Evolutionary conservation across 345 rosid genomes (phyloP), one percentile per base, ranked within the genome.

Genomic region (Garcia nutans): DNA sequence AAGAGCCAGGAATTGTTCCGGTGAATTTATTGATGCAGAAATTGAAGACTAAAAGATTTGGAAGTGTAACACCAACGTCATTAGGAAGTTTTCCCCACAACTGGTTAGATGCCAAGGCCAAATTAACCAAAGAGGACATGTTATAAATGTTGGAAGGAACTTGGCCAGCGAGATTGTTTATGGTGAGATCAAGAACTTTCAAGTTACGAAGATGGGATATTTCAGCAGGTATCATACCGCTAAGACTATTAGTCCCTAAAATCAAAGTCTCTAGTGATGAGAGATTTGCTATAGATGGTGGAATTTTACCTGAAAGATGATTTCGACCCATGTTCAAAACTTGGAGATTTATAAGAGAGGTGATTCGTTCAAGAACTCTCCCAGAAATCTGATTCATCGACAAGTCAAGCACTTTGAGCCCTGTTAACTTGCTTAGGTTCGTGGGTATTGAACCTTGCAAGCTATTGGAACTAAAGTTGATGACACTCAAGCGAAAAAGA

Each of bases 251-350:
- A 50, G 88, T 85, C 17, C 88, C 85, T 8, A 88, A 78, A 69
- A 74, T 78, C 72, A 88, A 74, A 58, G 59, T 26, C 12, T 73
- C 75, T 60, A 86, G 87, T 23, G 76, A 73, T 12, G 91, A 83
- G 42, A 88, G 75, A 57, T 88, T 88, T 70, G 83, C 72, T 50
- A 88, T 24, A 15, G 83, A 82, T 57, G 79, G 77, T 23, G 91
- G 87, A 55, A 88, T 83, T 6, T 77, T 31, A 45, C 91, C 89
- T 5, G n/a, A 62, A 8, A 88, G 69, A 9, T 6, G 77, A 59
- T 88, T 86, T 77, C 80, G 65, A 2, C 86, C 87, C 83, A 88
- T 80, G 74, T 83, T 88, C 74, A 88, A 31, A 71, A 83, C 57
- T 70, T 66, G 60, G 20, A 82, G 81, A 16, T 56, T 74, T 22